A percentile compares a stretch with the other conserved stretches of the same genome.
These are phyloP conservation scores for Abrus precatorius DNA, from an alignment of 306 rosid genomes.

Conservation along the genomic window DNA sequence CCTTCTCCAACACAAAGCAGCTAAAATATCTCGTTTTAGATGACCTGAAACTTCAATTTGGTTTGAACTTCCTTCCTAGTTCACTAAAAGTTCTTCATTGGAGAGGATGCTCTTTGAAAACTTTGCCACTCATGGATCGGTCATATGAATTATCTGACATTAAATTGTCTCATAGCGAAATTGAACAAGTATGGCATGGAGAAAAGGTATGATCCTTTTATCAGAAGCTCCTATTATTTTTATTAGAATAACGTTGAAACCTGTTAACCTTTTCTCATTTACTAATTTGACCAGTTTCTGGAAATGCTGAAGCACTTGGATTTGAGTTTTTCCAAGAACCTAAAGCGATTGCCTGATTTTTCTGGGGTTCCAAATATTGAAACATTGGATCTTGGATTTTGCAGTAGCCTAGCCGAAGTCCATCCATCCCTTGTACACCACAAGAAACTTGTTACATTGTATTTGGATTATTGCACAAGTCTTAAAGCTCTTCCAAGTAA, in stretches of 20 bases:
- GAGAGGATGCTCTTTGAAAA: constrained; percentile 40
- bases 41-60: constrained; percentile 10
- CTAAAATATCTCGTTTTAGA: constrained; percentile 38
- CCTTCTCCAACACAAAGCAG: constrained; percentile 37
- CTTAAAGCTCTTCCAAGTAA: constrained; percentile 42
- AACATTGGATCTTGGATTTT: constrained; percentile 3
- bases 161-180: constrained; percentile 10
- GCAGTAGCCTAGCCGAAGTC: constrained; percentile 13
- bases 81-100: constrained; percentile 41
- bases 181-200: constrained; percentile 45
- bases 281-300: constrained; percentile 17
- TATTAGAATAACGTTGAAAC: background rate
- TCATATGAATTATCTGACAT: constrained; percentile 35
- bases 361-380: constrained; percentile 32
- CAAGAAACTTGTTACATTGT: background rate
- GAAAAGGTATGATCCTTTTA: background rate
- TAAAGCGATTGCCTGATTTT: constrained; percentile 27
- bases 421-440: constrained; percentile 37
- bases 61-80: constrained; percentile 25
- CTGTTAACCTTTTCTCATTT: background rate
- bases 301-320: constrained; percentile 33
- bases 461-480: constrained; percentile 23
- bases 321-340: constrained; percentile 19
- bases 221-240: background rate
- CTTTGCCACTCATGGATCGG: constrained; percentile 3